Conservation (phyloP, 31 red algal species). For the Odonthalia washingtoniensis region DNA sequence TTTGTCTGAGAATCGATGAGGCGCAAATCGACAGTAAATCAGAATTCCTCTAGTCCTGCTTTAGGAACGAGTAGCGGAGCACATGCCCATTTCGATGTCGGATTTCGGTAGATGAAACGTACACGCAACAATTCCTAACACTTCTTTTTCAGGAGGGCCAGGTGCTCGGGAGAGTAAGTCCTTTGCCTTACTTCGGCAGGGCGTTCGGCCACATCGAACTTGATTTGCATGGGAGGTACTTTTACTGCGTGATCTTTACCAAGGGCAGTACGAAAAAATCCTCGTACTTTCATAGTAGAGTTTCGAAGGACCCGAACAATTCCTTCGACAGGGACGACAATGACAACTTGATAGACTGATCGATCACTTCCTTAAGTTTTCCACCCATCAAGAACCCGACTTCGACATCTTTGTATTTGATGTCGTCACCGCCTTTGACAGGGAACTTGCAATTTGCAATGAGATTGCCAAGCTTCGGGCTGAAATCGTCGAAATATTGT, state of each 20-base stretch:
- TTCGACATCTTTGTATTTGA: constrained; percentile 67
- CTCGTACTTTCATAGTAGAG: neutral
- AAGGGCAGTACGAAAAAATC: constrained; percentile 12
- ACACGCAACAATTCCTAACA: constrained; percentile 28
- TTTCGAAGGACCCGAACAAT: neutral
- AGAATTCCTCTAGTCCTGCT: constrained; percentile 13
- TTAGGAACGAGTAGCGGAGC: constrained; percentile 47
- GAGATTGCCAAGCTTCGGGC: constrained; percentile 29
- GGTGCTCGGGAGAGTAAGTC: constrained; percentile 57
- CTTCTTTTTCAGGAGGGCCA: constrained; percentile 47
- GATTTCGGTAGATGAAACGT: constrained; percentile 50
- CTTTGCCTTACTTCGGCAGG: constrained; percentile 27
- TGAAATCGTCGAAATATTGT: constrained; percentile 8
- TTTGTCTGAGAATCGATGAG: constrained; percentile 44
- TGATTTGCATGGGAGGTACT: constrained; percentile 35
- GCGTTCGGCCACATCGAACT: constrained; percentile 5
- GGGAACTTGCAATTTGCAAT: constrained; percentile 38
- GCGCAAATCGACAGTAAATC: constrained; percentile 45
- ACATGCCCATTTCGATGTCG: constrained; percentile 54
- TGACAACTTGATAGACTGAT: neutral
- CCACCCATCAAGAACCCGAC: neutral
- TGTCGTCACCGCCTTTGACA: constrained; percentile 50
- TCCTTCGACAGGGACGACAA: neutral
- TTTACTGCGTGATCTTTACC: constrained; percentile 22
- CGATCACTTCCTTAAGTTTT: constrained; percentile 28